phyloP scores from a whole-genome alignment of 352 stramenopile genomes.

The Blastocystis sp. region DNA sequence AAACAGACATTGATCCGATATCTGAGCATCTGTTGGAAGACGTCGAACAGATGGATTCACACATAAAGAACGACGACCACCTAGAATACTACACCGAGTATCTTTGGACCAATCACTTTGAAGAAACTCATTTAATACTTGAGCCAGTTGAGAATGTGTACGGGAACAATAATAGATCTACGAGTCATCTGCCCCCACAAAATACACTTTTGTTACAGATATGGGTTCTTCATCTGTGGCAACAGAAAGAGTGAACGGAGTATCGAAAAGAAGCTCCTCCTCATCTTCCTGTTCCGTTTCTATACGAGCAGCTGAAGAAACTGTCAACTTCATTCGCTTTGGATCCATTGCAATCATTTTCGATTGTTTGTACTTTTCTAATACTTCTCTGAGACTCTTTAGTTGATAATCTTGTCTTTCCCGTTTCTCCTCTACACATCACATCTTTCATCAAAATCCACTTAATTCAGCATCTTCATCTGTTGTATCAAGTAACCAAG shows the following conservation, averaged over 20 bases:
- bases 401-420: conserved; percentile 64
- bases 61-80: conserved; percentile 71
- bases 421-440: conserved; percentile 68
- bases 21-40: conserved; percentile 67
- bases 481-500: conserved; percentile 42
- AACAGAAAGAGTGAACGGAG: not conserved
- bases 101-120: conserved; percentile 68
- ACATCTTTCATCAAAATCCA: conserved; percentile 70
- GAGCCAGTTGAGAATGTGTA: conserved; percentile 76
- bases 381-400: conserved; percentile 66
- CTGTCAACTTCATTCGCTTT: not conserved
- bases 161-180: conserved; percentile 75
- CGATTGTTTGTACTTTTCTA: not conserved
- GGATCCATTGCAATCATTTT: conserved; percentile 5
- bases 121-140: conserved; percentile 75
- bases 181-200: not conserved
- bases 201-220: not conserved
- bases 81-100: conserved; percentile 71
- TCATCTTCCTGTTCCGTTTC: not conserved
- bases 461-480: conserved; percentile 24
- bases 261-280: conserved; percentile 50
- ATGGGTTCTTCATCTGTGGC: conserved; percentile 1
- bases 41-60: conserved; percentile 69
- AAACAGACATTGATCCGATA: conserved; percentile 75
- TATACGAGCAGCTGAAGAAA: not conserved